phyloP scores from a whole-genome alignment of 345 rosid genomes.

The Moricandia moricandioides region DNA sequence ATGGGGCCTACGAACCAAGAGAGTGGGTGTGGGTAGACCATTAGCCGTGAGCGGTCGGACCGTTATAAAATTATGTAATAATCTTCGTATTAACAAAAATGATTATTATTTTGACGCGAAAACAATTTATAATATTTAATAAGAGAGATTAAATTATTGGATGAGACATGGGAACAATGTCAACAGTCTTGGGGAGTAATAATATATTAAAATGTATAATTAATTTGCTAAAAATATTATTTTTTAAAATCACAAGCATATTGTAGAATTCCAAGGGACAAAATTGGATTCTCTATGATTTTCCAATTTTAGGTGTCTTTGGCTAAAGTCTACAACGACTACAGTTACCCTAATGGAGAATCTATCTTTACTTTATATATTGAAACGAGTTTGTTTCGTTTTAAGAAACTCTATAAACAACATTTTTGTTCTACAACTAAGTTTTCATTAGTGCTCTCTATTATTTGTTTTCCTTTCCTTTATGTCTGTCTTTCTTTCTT shows the following conservation, averaged over 20 bases:
- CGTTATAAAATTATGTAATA: too few species aligned
- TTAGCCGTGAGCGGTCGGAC: too few species aligned
- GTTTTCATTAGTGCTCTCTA: not conserved
- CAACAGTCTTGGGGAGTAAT: conserved; percentile 26
- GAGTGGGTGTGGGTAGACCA: too few species aligned
- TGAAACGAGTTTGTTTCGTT: not conserved
- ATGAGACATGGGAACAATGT: conserved; percentile 36
- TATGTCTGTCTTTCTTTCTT: not conserved
- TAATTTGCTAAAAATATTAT: not conserved
- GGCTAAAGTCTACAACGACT: conserved; percentile 27
- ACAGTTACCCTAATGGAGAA: not conserved
- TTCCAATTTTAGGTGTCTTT: conserved; percentile 22
- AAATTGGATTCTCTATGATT: conserved; percentile 34
- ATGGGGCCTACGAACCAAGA: too few species aligned
- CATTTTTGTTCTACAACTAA: not conserved
- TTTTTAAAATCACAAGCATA: conserved; percentile 28
- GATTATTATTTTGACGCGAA: conserved; percentile 6
- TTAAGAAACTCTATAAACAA: not conserved
- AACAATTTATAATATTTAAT: not conserved
- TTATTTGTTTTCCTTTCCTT: not conserved
- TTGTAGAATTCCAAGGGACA: conserved; percentile 29
- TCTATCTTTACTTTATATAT: not conserved
- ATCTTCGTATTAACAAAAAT: too few species aligned
- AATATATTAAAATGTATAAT: not conserved
- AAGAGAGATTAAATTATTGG: conserved; percentile 3